Evolutionary conservation across 306 rosid genomes (phyloP), one percentile per base, ranked within the genome.

Genomic region (Casuarina glauca): DNA sequence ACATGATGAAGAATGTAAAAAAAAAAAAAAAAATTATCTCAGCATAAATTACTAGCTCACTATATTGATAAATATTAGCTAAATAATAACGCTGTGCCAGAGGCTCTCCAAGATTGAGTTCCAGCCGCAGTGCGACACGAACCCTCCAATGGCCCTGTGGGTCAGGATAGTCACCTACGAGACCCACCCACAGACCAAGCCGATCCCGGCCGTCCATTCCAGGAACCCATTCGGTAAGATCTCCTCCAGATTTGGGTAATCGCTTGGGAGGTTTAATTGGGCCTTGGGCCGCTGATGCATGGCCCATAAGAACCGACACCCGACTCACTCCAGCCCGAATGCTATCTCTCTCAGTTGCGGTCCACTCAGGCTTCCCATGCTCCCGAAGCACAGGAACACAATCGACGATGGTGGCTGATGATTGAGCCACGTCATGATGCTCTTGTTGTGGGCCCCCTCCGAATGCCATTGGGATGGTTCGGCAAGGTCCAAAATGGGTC

Each of bases 91-190:
- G 0, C 91, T 93, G 3, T 84, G 15, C 96, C 90, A 88, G 71
- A 88, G 54, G 63, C 96, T 88, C 74, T 88, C 96, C 38, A 91
- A 19, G 8, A 87, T 72, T 0, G 96, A 91, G 71, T 88, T 91
- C 93, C 96, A 91, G 11, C 96, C 91, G 20, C 91, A 91, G 4
- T 89, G 91, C 1, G 93, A 88, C 69, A 85, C 84, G 57, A 91
- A 91, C 0, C 93, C 96, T 2, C 93, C 91, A 0, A 87, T 44
- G 0, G 88, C 84, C 32, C 9, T 41, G 72, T 88, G 93, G 49
- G 82, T 88, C 13, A 88, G 9, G 3, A 88, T 83, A 61, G 69
- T 69, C 13, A 68, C 87, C 8, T 90, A 91, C 38, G 96, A 88
- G 19, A 81, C 81, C 91, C 88, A 85, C 4, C 90, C 90, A 9